Percentiles rank a stretch among this genome's conserved stretches.
Conservation (phyloP, 2,329 filamentous ascomycete species). For the Scedosporium boydii region DNA sequence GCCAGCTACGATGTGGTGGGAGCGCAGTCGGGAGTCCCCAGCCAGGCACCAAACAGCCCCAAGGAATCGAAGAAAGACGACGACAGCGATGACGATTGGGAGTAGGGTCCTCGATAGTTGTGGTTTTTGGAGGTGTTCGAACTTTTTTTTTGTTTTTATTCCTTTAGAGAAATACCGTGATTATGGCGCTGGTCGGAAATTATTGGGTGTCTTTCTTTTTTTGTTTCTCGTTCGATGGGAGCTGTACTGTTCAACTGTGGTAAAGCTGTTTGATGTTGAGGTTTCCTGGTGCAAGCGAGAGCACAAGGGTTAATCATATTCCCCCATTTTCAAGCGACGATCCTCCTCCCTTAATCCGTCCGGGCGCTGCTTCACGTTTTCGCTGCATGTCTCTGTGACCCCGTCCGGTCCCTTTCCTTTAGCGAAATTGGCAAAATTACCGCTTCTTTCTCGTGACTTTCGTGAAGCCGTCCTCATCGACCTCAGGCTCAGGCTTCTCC, state of each 20-base stretch:
- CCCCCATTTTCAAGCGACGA: neutral
- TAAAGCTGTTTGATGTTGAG: neutral
- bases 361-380: neutral
- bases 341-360: neutral
- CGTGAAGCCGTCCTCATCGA: conserved; percentile 76
- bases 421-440: conserved; percentile 12
- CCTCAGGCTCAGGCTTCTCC: conserved; percentile 58
- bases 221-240: neutral
- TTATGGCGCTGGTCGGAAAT: conserved; percentile 4
- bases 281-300: neutral
- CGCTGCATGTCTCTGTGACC: neutral
- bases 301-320: neutral
- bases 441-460: conserved; percentile 65
- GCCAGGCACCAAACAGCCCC: conserved; percentile 63
- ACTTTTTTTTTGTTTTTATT: conserved; percentile 7
- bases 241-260: conserved; percentile 4
- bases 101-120: conserved; percentile 34
- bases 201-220: neutral
- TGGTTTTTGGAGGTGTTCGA: conserved; percentile 7
- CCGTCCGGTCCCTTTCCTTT: neutral
- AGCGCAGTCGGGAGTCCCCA: conserved; percentile 64
- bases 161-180: conserved; percentile 2
- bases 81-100: conserved; percentile 69
- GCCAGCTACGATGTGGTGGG: conserved; percentile 92
- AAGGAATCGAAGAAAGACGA: conserved; percentile 45